Evolutionary conservation across 306 rosid species (phyloP), one percentile per base, ranked within the genome.

Genomic region (Neltuma alba): DNA sequence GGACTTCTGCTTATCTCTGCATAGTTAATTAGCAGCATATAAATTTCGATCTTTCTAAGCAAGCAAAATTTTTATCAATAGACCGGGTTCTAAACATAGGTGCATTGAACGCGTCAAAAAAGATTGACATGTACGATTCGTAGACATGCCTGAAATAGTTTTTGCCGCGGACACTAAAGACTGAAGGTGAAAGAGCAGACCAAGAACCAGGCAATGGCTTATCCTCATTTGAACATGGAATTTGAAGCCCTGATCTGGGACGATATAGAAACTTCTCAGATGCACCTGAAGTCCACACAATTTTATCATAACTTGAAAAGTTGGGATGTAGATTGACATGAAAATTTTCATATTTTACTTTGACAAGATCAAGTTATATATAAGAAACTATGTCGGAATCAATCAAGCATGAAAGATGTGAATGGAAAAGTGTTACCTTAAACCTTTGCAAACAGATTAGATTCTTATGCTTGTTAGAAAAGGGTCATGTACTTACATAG

Each of bases 121-220:
- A 47, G 4, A 27, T 54, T 31, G 37, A 30, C 67, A 74, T 7
- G 38, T 27, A 74, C 28, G 74, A 82, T 65, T 74, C 64, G 12
- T 20, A 71, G 20, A 52, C 88, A 52, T 86, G 76, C 96, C 87
- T 90, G 85, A 92, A 92, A 74, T 81, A 92, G 77, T 75, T 89
- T 41, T 87, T 88, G 36, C 93, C 97, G 0, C 97, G 95, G 62
- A 92, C 88, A 77, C 72, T 90, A 44, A 92, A 92, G 42, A 79
- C 89, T 25, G 93, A 89, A 74, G 97, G 92, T 5, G 95, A 80
- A 75, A 90, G 34, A 21, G 76, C 71, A 57, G 91, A 87, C 97
- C 97, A 92, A 76, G 87, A 82, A 61, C 90, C 89, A 5, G 85
- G 79, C 37, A 58, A 47, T 55, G 87, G 71, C 79, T 76, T 84